Conservation (phyloP, 106 monocot species). For the Acorus calamus region DNA sequence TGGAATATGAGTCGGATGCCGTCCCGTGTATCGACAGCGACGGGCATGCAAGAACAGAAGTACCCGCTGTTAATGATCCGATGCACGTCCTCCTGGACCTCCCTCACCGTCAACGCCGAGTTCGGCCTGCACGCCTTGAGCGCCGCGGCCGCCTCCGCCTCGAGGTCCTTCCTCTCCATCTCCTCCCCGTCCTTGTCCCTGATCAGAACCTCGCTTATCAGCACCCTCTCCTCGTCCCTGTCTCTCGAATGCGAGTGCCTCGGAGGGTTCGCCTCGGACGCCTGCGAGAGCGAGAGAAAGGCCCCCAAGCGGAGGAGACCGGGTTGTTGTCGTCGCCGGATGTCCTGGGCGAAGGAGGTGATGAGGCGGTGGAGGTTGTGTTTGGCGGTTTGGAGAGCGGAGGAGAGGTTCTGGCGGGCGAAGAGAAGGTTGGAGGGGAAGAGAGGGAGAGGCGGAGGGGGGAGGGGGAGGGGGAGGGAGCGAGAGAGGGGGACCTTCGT, state of each 20-base stretch:
- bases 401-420: constrained; percentile 26
- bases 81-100: constrained; percentile 94
- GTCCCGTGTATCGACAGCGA: constrained; percentile 87
- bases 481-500: not conserved
- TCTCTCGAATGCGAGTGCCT: constrained; percentile 14
- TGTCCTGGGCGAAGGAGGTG: not conserved
- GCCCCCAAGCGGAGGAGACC: constrained; percentile 8
- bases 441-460: constrained; percentile 27
- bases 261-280: constrained; percentile 6
- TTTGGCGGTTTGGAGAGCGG: constrained; percentile 31
- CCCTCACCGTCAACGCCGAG: constrained; percentile 73
- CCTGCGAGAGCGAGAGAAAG: constrained; percentile 6
- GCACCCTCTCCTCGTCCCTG: constrained; percentile 68
- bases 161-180: constrained; percentile 68
- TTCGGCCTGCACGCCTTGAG: constrained; percentile 66
- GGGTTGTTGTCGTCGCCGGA: not conserved
- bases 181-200: constrained; percentile 86
- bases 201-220: constrained; percentile 88
- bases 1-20: constrained; percentile 83
- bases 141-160: constrained; percentile 52
- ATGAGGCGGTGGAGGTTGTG: constrained; percentile 14
- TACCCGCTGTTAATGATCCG: constrained; percentile 71
- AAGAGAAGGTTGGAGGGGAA: constrained; percentile 44
- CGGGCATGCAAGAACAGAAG: constrained; percentile 84
- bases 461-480: constrained; percentile 3